Evolutionary conservation across 192 early-diverging fungal species (phyloP), one percentile per base, ranked within the genome.

Genomic region (Coemansia sp.): DNA sequence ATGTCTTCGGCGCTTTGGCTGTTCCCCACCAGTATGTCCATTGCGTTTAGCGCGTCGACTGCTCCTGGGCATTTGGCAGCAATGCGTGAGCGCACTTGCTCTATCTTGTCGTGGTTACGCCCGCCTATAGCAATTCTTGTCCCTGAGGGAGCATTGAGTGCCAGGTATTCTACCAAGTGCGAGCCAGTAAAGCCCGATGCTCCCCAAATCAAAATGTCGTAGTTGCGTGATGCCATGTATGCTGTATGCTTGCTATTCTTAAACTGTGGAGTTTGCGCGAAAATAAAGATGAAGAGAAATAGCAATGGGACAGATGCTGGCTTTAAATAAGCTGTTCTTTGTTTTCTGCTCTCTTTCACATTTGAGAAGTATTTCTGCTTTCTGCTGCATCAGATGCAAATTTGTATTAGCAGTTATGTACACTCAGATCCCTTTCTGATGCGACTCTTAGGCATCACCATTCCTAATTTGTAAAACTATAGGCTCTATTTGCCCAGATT

Each of bases 121-220:
- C 93, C 93, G 19, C 89, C 91, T 28, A 95, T 81, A 6, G 93
- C 91, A 63, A 92, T 82, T 47, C 68, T 78, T 5, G 88, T 67
- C 26, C 68, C 70, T 26, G 53, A 18, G 5, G 80, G 81, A 7
- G 79, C 65, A 30, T 80, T 80, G 9, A 61, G 52, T 12, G 68
- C 68, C 57, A 80, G 65, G 39, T 91, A 88, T 69, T 90, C 88
- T 31, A 81, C 85, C 18, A 88, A 83, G 21, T 84, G 69, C 2
- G 63, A 54, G 10, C 93, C 93, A 5, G 93, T 93, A 66, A 93
- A 94, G 20, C 93, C 87, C 6, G 90, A 88, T 12, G 89, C 91
- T 6, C 93, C 93, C 75, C 81, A 89, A 23, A 88, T 51, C 33
- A 86, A 42, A 40, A 77, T 66, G 33, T 86, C 84, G 63, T 81